Evolutionary conservation across 257 asterid species (phyloP), one percentile per base, ranked within the genome.

Genomic region (Solanum ossicruentum): DNA sequence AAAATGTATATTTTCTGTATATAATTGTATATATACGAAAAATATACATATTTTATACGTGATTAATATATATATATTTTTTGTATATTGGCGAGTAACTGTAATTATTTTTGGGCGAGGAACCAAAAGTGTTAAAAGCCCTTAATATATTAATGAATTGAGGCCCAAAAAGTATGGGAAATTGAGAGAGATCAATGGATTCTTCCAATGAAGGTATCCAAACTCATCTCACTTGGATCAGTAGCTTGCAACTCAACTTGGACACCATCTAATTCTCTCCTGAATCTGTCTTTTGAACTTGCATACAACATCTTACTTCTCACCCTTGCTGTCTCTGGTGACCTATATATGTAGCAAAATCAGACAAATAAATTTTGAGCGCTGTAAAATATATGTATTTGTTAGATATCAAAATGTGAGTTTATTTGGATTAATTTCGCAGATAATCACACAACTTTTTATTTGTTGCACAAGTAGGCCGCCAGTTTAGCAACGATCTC

Each of bases 161-260:
- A 12, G 81, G 61, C 16, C 55, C 41, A 49, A 3, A 21, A 23
- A 15, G 45, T 49, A 75, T 21, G 41, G 8, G n/a, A 75, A 49
- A 73, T 72, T 72, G 32, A 47, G 56, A 20, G 2, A 71, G 4
- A 78, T 88, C 82, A 93, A 83, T 81, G 86, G 79, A 94, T 94
- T 84, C 95, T 85, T 36, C 92, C 91, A 83, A 89, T 87, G 86
- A 92, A 86, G 69, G 49, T 89, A 67, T 92, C 95, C 91, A 92
- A 87, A 89, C 97, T 92, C 97, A 93, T 91, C 86, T 93, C 95
- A 71, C 97, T 93, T 12, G 95, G 92, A 88, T 93, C 97, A 36
- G 97, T 93, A 39, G 92, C 95, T 69, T 93, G 96, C 16, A 93
- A 84, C 88, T 93, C 96, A 20, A 92, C 94, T 75, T 90, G 96